These are phyloP conservation scores for Chloranthus sessilifolius DNA, from an alignment of 164 flowering plant genomes.

Conservation along the genomic window DNA sequence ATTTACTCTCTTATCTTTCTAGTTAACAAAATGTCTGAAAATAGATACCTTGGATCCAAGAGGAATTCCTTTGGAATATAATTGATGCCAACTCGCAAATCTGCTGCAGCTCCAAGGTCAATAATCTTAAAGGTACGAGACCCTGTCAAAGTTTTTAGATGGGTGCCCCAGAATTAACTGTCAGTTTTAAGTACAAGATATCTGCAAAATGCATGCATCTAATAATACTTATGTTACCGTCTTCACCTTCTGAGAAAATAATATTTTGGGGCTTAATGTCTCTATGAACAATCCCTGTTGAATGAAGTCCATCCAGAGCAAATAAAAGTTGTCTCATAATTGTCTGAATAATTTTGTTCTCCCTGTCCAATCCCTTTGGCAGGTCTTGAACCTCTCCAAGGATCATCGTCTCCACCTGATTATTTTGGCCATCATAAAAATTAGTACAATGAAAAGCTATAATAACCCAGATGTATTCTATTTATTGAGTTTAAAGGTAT, in stretches of 20 bases:
- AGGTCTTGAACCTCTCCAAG: constrained; percentile 70
- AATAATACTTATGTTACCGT: neutral
- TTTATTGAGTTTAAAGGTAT: too few species aligned
- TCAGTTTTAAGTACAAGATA: neutral
- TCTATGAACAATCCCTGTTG: constrained; percentile 95
- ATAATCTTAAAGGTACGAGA: constrained; percentile 91
- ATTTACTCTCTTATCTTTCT: too few species aligned
- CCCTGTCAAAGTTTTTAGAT: constrained; percentile 39
- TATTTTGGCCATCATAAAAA: neutral
- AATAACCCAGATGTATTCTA: too few species aligned
- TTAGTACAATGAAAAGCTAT: too few species aligned
- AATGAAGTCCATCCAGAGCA: constrained; percentile 95
- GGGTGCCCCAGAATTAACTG: neutral
- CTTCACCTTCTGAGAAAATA: constrained; percentile 90
- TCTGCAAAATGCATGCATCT: neutral
- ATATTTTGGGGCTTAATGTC: constrained; percentile 96
- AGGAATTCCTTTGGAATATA: constrained; percentile 95
- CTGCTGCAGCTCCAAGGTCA: constrained; percentile 98
- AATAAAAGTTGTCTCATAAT: constrained; percentile 78
- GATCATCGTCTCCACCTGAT: constrained; percentile 84
- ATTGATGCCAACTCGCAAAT: constrained; percentile 95
- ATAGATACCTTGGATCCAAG: constrained; percentile 90
- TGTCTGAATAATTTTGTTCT: constrained; percentile 88
- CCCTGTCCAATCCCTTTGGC: constrained; percentile 90
- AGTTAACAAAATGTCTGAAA: too few species aligned